phyloP scores from a whole-genome alignment of 805 yeast genomes.

The Huiozyma naganishii region DNA sequence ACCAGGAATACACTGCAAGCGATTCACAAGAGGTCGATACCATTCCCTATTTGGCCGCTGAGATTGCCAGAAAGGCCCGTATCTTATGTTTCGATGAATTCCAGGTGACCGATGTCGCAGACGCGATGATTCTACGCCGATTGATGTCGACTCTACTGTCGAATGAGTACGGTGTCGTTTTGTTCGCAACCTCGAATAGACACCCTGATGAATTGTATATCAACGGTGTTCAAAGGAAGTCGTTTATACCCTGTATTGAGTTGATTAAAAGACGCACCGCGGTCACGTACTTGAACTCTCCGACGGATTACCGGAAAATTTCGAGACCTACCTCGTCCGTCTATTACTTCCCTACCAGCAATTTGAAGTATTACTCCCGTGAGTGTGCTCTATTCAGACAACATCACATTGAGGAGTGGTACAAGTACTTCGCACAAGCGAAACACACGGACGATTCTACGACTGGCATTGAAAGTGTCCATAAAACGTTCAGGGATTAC shows the following conservation, averaged over 20 bases:
- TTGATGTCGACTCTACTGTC: constrained; percentile 55
- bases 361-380: constrained; percentile 41
- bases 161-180: constrained; percentile 68
- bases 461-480: constrained; percentile 9
- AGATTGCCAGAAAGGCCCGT: constrained; percentile 64
- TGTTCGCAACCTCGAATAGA: constrained; percentile 91
- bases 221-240: constrained; percentile 87
- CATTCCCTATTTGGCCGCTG: constrained; percentile 74
- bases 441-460: constrained; percentile 15
- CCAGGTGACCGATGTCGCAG: constrained; percentile 97
- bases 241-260: constrained; percentile 87
- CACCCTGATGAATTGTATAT: constrained; percentile 89
- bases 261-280: constrained; percentile 60
- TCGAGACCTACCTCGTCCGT: constrained; percentile 75
- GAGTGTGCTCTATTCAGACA: constrained; percentile 41
- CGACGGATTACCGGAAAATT: constrained; percentile 86
- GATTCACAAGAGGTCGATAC: constrained; percentile 53
- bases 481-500: constrained; percentile 13
- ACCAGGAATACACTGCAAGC: constrained; percentile 16
- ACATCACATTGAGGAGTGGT: constrained; percentile 69
- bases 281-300: constrained; percentile 76
- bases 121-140: constrained; percentile 88
- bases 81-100: constrained; percentile 93
- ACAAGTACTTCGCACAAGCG: constrained; percentile 58
- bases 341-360: constrained; percentile 63